Evolutionary conservation across 352 stramenopile species (phyloP).

Genomic region (Thraustochytrium sp.): DNA sequence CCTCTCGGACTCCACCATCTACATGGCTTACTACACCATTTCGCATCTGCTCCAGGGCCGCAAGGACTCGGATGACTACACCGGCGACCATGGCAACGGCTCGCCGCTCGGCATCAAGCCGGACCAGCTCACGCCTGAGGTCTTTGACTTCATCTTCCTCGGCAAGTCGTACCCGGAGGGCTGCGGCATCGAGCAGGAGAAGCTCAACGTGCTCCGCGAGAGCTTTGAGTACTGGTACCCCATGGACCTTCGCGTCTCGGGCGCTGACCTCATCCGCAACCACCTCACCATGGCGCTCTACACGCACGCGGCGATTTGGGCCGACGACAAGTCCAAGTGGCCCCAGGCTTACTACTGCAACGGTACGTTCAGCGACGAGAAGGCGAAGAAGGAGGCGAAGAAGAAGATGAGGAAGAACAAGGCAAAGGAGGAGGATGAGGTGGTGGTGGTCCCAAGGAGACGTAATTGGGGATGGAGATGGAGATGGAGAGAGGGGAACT

Average conservation of each 20-base stretch:
- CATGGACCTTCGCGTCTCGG: slow-evolving; percentile 93
- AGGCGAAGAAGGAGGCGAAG: not conserved
- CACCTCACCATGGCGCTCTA: slow-evolving; percentile 99
- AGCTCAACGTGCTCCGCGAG: slow-evolving; percentile 82
- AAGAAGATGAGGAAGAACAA: not conserved
- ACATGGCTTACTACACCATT: slow-evolving; percentile 99
- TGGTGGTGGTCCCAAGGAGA: not conserved
- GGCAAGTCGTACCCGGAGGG: slow-evolving; percentile 65
- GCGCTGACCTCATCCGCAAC: slow-evolving; percentile 93
- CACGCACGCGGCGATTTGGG: slow-evolving; percentile 99
- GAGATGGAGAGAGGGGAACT: no score
- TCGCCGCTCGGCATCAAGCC: slow-evolving; percentile 60
- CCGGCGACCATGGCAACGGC: slow-evolving; percentile 60
- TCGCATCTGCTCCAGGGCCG: slow-evolving; percentile 90
- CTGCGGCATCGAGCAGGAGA: slow-evolving; percentile 75
- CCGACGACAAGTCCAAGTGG: slow-evolving; percentile 93
- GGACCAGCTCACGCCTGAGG: slow-evolving; percentile 79
- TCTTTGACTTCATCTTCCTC: slow-evolving; percentile 99
- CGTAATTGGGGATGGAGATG: no score
- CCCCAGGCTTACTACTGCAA: slow-evolving; percentile 97
- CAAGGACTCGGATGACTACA: slow-evolving; percentile 76
- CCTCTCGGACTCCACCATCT: slow-evolving; percentile 99
- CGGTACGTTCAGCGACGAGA: slow-evolving; percentile 64
- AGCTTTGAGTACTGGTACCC: slow-evolving; percentile 99
- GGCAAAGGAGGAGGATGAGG: not conserved